Base-by-base conservation (phyloP, 495 filamentous ascomycete species). In the Niebla homalea region DNA sequence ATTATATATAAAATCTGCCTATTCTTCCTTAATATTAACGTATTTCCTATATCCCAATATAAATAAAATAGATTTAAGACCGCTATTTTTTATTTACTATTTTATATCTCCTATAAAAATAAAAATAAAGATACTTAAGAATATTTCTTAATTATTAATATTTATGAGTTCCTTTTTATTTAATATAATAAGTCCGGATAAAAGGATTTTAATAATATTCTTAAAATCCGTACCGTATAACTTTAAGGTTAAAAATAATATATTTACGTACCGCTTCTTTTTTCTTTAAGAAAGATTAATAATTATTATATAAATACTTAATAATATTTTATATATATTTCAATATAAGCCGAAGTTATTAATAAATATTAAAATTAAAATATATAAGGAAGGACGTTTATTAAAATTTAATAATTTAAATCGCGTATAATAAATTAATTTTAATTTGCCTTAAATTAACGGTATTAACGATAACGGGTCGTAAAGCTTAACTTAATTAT, bases 141-240 rank as follows among this genome's bases (percentile, higher is more conserved):
- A 18, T 23, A 18, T 46, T 25, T 25, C 15, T 12, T 25, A n/a
- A 8, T 18, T 46, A 46, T 46, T 46, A 25, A 46, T 46, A 5
- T 26, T 7, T 5, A 46, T 25, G 18, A 6, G 29, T 6, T 23
- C 5, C 5, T 7, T 32, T 21, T 32, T 25, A 21, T 46, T 32
- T 46, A 46, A 23, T 25, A 5, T 5, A 46, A 7, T 5, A n/a
- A n/a, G n/a, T n/a, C n/a, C n/a, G n/a, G n/a, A n/a, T n/a, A n/a
- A n/a, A n/a, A n/a, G n/a, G n/a, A 46, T 25, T 46, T 46, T 25
- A 46, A 46, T 46, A 46, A 46, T 25, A 18, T 46, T 32, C 7
- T 25, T 46, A 46, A 46, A 46, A 46, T 21, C 29, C 21, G n/a
- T 25, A 6, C 21, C 29, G 18, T 48, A 48, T 7, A 38, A 37